Evolutionary conservation across 164 flowering plant genomes (phyloP), one percentile per base, ranked within the genome.

Genomic region (Stephania japonica): DNA sequence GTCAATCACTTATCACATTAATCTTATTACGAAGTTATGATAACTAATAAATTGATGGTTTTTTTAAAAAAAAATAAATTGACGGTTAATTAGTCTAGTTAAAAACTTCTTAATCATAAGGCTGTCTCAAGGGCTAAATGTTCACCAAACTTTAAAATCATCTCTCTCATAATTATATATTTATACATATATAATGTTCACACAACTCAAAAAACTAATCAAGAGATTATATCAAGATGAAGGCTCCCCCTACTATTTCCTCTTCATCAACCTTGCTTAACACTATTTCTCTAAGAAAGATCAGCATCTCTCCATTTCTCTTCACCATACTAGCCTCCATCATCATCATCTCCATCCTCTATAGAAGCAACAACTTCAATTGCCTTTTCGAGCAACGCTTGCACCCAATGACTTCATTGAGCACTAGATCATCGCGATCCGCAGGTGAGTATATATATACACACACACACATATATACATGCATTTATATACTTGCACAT

Each of bases 301-400:
- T 80, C n/a, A 86, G 86, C 19, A 67, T 89, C 71, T 86, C 98
- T 38, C 87, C 89, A 6, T 86, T 80, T 73, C 82, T 89, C 79
- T 77, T 86, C 83, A 78, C 88, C 50, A 70, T 88, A 6, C 18
- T 73, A 1, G 81, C 85, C 44, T 88, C 90, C 91, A 81, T 90
- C 74, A 27, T 89, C 84, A 83, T 91, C 75, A 83, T 89, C 71
- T 71, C 87, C 63, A 49, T 87, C 65, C 87, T 91, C 73, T 89
- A 90, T 78, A 81, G 38, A 4, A 0, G 87, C 72, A 81, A 88
- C 41, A 83, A 87, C 59, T 65, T 89, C 82, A 65, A 74, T 73
- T 88, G 86, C 86, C 73, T 88, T 53, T 74, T 87, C 75, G 41
- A 72, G 59, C 84, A 69, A 38, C 72, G 73, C 62, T 72, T 69